phyloP scores from a whole-genome alignment of 768 basidiomycete species.

The Symmetrospora coprosmae region DNA sequence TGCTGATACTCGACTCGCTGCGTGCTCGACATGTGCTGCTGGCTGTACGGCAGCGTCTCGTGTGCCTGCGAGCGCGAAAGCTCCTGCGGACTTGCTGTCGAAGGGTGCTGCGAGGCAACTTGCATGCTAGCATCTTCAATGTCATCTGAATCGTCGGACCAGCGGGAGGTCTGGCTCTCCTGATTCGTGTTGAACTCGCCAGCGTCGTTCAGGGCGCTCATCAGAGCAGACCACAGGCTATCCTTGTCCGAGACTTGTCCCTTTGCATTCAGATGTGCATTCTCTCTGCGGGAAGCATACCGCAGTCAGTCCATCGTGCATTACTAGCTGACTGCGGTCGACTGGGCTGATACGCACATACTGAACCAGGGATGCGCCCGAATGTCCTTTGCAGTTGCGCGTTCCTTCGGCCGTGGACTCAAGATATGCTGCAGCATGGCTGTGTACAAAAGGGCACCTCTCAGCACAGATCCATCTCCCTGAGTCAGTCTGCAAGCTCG shows the following conservation, averaged over 20 bases:
- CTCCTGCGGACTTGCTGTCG: too few species aligned
- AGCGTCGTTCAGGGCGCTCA: neutral
- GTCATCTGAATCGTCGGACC: neutral
- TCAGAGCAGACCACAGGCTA: neutral
- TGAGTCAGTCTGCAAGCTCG: neutral
- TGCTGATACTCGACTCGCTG: too few species aligned
- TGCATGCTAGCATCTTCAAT: neutral
- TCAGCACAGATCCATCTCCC: too few species aligned
- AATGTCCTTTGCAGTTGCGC: neutral
- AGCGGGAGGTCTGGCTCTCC: neutral
- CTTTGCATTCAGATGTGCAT: neutral
- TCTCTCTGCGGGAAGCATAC: neutral
- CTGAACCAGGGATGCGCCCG: slow-evolving; percentile 3
- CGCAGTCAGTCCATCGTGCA: too few species aligned
- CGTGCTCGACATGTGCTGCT: too few species aligned
- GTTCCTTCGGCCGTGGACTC: slow-evolving; percentile 4
- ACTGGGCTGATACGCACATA: neutral
- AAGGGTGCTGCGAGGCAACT: neutral
- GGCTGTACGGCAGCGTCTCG: too few species aligned
- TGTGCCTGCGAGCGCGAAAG: too few species aligned
- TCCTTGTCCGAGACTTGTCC: neutral
- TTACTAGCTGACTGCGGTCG: neutral
- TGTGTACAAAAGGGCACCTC: too few species aligned
- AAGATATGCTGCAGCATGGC: slow-evolving; percentile 1
- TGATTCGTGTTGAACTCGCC: slow-evolving; percentile 9